Conservation (phyloP, 2,329 filamentous ascomycete species). For the Moelleriella libera region DNA sequence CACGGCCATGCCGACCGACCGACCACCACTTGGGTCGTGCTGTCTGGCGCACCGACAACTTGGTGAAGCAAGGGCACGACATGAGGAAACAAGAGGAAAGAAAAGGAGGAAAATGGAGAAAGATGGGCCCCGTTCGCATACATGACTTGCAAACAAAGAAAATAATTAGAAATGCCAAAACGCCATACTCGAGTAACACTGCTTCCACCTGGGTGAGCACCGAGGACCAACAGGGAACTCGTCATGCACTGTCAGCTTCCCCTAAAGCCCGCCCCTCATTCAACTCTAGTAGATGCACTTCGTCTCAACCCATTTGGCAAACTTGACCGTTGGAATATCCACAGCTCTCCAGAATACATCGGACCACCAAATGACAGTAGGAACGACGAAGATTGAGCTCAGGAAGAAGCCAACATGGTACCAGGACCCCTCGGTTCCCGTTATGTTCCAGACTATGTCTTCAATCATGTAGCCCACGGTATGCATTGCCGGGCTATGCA, state of each 20-base stretch:
- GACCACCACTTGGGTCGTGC: no score
- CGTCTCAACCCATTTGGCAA: constrained; percentile 40
- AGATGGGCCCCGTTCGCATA: background rate
- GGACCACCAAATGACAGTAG: constrained; percentile 36
- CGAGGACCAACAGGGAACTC: background rate
- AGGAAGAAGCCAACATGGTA: constrained; percentile 34
- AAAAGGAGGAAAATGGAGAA: background rate
- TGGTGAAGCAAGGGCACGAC: background rate
- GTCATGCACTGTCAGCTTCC: background rate
- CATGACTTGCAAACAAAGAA: background rate
- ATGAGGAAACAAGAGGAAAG: background rate
- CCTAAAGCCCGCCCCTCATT: background rate
- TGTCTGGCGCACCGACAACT: background rate
- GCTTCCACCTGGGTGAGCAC: background rate
- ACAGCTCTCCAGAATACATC: constrained; percentile 43
- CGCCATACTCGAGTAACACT: background rate
- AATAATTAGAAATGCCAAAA: background rate
- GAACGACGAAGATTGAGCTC: constrained; percentile 31
- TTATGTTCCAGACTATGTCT: constrained; percentile 30
- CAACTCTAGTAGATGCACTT: constrained; percentile 20
- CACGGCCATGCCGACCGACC: no score
- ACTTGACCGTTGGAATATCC: constrained; percentile 39
- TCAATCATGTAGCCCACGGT: constrained; percentile 37
- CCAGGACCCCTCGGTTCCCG: constrained; percentile 27
- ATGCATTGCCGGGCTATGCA: constrained; percentile 43